Conservation (phyloP, 805 yeast species). For the Wickerhamiella siamensis region DNA sequence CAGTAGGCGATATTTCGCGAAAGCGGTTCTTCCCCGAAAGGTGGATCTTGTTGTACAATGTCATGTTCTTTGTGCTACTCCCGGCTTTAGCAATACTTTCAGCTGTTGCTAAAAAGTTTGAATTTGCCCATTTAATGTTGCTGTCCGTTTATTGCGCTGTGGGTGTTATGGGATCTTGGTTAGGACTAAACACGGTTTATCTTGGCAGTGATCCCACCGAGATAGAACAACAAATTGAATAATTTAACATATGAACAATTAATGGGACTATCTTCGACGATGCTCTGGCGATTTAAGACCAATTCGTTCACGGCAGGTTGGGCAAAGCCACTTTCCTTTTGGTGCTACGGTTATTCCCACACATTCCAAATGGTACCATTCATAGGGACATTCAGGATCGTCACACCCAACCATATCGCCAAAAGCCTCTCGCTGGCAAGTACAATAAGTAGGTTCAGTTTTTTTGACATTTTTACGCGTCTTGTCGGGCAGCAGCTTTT, state of each 20-base stretch:
- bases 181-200: conserved; percentile 26
- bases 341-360: conserved; percentile 71
- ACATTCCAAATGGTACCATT: conserved; percentile 91
- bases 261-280: background rate
- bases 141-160: conserved; percentile 75
- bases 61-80: conserved; percentile 55
- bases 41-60: conserved; percentile 39
- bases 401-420: conserved; percentile 94
- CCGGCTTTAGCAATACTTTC: conserved; percentile 43
- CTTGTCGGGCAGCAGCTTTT: background rate
- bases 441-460: conserved; percentile 27
- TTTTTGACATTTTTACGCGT: background rate
- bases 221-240: background rate
- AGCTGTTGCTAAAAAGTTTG: conserved; percentile 38
- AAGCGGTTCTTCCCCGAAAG: conserved; percentile 5
- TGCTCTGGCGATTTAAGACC: background rate
- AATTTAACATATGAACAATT: background rate
- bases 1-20: conserved; percentile 10
- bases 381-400: conserved; percentile 56
- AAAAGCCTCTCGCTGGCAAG: conserved; percentile 32
- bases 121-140: conserved; percentile 67
- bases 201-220: conserved; percentile 1
- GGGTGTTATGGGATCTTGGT: conserved; percentile 79
- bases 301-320: conserved; percentile 47
- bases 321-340: conserved; percentile 65